Conservation (phyloP, 768 basidiomycete species). For the Termitomyces sp. region DNA sequence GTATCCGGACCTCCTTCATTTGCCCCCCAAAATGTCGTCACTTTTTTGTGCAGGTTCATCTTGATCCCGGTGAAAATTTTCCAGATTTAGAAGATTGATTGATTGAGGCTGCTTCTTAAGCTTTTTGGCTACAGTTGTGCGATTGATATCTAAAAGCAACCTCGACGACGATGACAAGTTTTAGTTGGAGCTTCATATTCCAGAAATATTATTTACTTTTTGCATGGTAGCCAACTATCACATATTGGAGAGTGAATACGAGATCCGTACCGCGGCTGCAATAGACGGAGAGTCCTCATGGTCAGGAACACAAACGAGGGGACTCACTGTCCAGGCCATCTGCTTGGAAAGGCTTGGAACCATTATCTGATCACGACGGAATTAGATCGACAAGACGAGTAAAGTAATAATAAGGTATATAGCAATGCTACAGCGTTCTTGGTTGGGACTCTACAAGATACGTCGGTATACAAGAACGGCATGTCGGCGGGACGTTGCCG, state of each 20-base stretch:
- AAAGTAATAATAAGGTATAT: not conserved
- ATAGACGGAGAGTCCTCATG: not conserved
- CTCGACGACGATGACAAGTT: not conserved
- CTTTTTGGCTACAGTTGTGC: not conserved
- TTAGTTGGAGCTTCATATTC: not conserved
- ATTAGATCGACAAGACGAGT: not conserved
- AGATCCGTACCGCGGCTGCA: not conserved
- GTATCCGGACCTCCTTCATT: not conserved
- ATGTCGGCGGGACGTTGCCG: not conserved
- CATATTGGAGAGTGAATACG: not conserved
- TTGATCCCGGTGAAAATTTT: slow-evolving; percentile 1
- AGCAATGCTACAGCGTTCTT: not conserved
- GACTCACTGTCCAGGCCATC: not conserved
- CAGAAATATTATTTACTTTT: not conserved
- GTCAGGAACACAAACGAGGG: not conserved
- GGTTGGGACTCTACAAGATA: not conserved
- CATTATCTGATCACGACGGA: not conserved
- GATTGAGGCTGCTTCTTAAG: not conserved
- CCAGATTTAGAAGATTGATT: not conserved
- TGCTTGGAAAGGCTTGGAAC: not conserved
- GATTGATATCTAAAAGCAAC: not conserved
- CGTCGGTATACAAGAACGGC: not conserved
- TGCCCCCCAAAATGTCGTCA: not conserved
- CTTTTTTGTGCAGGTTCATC: not conserved
- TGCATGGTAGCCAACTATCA: not conserved